phyloP scores from a whole-genome alignment of 441 rosid species.

The Arabidopsis lyrata region DNA sequence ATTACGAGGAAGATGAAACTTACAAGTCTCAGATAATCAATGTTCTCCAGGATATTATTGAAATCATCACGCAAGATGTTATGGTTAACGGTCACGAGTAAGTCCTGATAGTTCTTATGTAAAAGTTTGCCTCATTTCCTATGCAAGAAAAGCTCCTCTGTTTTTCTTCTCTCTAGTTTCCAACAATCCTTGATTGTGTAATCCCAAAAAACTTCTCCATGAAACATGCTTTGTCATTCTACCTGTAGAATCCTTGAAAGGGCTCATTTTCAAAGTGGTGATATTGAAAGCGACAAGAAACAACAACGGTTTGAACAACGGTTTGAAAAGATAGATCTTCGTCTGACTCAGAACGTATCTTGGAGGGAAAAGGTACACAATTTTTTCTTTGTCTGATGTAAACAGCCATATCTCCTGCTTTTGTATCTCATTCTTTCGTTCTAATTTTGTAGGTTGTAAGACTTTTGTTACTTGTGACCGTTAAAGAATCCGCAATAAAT shows the following conservation, averaged over 20 bases:
- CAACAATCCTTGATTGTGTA: constrained; percentile 9
- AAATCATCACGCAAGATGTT: constrained; percentile 79
- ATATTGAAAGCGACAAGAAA: constrained; percentile 46
- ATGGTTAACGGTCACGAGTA: constrained; percentile 81
- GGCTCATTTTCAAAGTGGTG: constrained; percentile 42
- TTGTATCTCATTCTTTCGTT: constrained; percentile 36
- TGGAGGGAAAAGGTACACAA: constrained; percentile 82
- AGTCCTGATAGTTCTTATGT: constrained; percentile 50
- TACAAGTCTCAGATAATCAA: constrained; percentile 81
- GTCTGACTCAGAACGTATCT: constrained; percentile 38
- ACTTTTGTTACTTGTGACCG: constrained; percentile 81
- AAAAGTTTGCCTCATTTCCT: constrained; percentile 20
- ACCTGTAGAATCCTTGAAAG: constrained; percentile 66
- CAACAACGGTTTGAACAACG: constrained; percentile 89
- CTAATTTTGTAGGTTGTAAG: constrained; percentile 64
- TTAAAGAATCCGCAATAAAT: constrained; percentile 96
- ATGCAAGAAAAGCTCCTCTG: constrained; percentile 20
- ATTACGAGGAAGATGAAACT: constrained; percentile 46
- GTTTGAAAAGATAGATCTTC: constrained; percentile 73
- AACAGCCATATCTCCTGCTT: constrained; percentile 25
- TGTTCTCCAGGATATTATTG: constrained; percentile 93
- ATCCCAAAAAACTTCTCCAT: background rate
- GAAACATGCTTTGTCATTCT: constrained; percentile 33
- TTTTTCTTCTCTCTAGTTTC: constrained; percentile 5
- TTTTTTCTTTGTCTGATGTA: constrained; percentile 12